Evolutionary conservation across 2,329 filamentous ascomycete genomes (phyloP), one percentile per base, ranked within the genome.

Genomic region (Colletotrichum sp.): DNA sequence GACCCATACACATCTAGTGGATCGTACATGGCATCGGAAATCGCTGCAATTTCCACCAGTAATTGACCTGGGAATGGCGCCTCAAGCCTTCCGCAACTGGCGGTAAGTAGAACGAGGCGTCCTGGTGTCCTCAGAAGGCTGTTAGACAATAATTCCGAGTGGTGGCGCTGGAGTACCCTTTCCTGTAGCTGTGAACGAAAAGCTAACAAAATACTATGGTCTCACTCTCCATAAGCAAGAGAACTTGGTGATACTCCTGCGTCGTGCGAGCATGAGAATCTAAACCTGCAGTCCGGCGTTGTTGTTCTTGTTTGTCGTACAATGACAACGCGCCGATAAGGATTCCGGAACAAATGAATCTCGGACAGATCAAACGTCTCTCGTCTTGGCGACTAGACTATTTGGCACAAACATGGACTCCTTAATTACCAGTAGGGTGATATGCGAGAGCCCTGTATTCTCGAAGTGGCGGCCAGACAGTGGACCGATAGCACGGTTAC

Each of bases 21-120:
- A 1, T 6, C n/a, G 0, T 12, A 1, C 2, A 52, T 52, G 43
- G 10, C 0, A 52, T 52, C 4, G 10, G 1, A 0, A 52, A 3
- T 8, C 10, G n/a, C 10, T 52, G 43, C 43, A 52, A n/a, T 22
- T 52, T 52, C n/a, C 43, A 52, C 43, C n/a, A 52, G 43, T 48
- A 48, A 12, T 12, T 48, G 39, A n/a, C 9, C 39, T 10, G 18
- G 18, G 0, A 48, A 48, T 48, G 0, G 2, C 18, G 3, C n/a
- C 39, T n/a, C n/a, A 0, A n/a, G 0, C 18, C 39, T 48, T 1
- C 9, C n/a, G 0, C 18, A n/a, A 1, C 39, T 48, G 39, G 5
- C 39, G 18, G 18, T 4, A n/a, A 48, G 12, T 48, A n/a, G 0
- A n/a, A 6, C 3, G 3, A n/a, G 39, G 39, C 39, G n/a, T 48